phyloP scores from a whole-genome alignment of 805 yeast species.

The Lipomyces sp. region DNA sequence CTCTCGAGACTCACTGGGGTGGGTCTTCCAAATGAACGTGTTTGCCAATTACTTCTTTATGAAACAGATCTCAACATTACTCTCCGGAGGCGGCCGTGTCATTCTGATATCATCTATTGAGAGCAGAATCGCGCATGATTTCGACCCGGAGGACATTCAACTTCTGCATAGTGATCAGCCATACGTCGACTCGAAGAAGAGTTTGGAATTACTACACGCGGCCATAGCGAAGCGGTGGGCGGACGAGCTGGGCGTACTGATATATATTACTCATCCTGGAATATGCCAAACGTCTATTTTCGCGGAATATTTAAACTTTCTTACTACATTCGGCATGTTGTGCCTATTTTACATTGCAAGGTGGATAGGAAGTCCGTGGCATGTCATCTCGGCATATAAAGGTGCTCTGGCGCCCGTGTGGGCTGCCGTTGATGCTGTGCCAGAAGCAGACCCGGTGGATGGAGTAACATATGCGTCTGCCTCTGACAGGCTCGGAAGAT shows the following conservation, averaged over 20 bases:
- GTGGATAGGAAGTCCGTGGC: slow-evolving; percentile 82
- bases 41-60: slow-evolving; percentile 91
- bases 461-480: slow-evolving; percentile 75
- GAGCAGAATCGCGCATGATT: slow-evolving; percentile 68
- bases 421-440: slow-evolving; percentile 62
- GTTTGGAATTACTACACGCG: slow-evolving; percentile 79
- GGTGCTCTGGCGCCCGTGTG: slow-evolving; percentile 88
- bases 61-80: slow-evolving; percentile 62
- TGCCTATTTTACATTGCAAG: slow-evolving; percentile 82
- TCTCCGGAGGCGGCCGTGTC: slow-evolving; percentile 66
- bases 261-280: slow-evolving; percentile 91
- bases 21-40: slow-evolving; percentile 94
- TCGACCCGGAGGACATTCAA: slow-evolving; percentile 77
- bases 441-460: slow-evolving; percentile 51
- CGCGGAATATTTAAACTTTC: slow-evolving; percentile 66
- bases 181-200: slow-evolving; percentile 90
- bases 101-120: slow-evolving; percentile 87
- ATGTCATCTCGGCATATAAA: slow-evolving; percentile 82
- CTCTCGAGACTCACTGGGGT: slow-evolving; percentile 78
- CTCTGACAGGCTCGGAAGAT: slow-evolving; percentile 65
- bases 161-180: slow-evolving; percentile 65
- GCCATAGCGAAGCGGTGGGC: slow-evolving; percentile 63
- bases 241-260: slow-evolving; percentile 59
- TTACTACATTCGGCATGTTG: slow-evolving; percentile 87
- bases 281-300: slow-evolving; percentile 85